Evolutionary conservation across 768 basidiomycete species (phyloP).

Genomic region (Trametes sanguinea): DNA sequence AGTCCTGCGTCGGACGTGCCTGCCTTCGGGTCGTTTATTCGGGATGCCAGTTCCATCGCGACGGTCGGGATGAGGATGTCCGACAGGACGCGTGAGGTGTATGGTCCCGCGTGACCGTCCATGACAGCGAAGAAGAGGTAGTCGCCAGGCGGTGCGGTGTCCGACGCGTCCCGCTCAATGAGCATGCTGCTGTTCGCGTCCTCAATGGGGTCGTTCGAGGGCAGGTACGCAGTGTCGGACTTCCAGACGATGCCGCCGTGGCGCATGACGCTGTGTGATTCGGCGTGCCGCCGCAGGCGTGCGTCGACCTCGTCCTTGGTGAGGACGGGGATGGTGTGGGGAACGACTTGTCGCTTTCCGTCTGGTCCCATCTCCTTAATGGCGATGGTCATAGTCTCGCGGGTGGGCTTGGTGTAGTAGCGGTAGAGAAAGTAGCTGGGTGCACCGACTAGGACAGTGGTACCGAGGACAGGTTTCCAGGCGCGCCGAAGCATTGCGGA

Average conservation of each 20-base stretch:
- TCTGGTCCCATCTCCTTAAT: conserved; percentile 57
- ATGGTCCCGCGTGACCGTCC: conserved; percentile 86
- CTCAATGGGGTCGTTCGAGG: conserved; percentile 91
- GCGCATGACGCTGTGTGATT: conserved; percentile 45
- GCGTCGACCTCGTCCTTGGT: conserved; percentile 56
- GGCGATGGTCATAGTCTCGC: conserved; percentile 57
- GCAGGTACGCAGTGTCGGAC: conserved; percentile 74
- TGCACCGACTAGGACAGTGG: conserved; percentile 53
- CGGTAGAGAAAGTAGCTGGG: conserved; percentile 63
- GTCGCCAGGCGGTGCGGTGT: conserved; percentile 64
- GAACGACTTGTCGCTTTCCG: conserved; percentile 59
- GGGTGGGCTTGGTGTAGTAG: conserved; percentile 35
- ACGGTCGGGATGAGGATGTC: conserved; percentile 84
- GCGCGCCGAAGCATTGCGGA: conserved; percentile 59
- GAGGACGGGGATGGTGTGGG: conserved; percentile 55
- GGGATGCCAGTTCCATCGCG: conserved; percentile 66
- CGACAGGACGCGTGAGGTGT: conserved; percentile 84
- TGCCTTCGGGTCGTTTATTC: conserved; percentile 43
- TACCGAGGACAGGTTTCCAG: conserved; percentile 68
- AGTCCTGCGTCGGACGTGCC: conserved; percentile 31
- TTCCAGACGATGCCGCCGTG: conserved; percentile 67
- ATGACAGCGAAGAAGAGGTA: conserved; percentile 86
- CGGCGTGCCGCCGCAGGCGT: conserved; percentile 58
- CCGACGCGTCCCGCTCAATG: conserved; percentile 61
- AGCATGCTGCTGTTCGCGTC: conserved; percentile 79